Conservation (phyloP, 1,284 basidiomycete species). For the Cystobasidiaceae sp. region DNA sequence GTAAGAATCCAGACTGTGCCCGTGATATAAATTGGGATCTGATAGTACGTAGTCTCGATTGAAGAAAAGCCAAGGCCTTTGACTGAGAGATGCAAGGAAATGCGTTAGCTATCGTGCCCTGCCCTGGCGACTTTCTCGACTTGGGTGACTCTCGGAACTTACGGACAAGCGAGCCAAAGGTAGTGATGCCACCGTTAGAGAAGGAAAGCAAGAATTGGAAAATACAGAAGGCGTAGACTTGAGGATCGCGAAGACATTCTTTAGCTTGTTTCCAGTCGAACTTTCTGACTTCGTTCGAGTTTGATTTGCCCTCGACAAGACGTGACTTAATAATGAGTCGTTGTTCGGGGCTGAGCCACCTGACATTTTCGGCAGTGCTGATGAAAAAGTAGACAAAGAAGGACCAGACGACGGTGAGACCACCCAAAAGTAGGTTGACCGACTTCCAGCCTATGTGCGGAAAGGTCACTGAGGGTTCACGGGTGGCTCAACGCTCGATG, state of each 20-base stretch:
- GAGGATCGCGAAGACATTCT: neutral
- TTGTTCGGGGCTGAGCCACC: neutral
- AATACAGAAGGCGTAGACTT: neutral
- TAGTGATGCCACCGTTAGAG: neutral
- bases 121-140: slow-evolving; percentile 53
- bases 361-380: neutral
- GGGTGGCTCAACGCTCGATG: neutral
- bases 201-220: neutral
- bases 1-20: neutral
- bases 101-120: neutral
- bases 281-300: neutral
- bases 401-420: neutral
- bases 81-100: too few relatives aligned
- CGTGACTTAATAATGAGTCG: neutral
- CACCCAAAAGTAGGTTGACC: slow-evolving; percentile 13
- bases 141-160: neutral
- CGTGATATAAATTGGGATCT: neutral
- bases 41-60: neutral
- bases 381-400: slow-evolving; percentile 12
- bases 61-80: neutral
- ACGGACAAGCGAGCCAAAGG: neutral
- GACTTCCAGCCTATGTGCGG: slow-evolving; percentile 15
- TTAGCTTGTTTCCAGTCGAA: neutral
- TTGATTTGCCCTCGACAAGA: neutral
- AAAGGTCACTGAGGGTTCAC: slow-evolving; percentile 43